Evolutionary conservation across 2,329 filamentous ascomycete species (phyloP), one percentile per base, ranked within the genome.

Genomic region (Thermothelomyces thermophilus): DNA sequence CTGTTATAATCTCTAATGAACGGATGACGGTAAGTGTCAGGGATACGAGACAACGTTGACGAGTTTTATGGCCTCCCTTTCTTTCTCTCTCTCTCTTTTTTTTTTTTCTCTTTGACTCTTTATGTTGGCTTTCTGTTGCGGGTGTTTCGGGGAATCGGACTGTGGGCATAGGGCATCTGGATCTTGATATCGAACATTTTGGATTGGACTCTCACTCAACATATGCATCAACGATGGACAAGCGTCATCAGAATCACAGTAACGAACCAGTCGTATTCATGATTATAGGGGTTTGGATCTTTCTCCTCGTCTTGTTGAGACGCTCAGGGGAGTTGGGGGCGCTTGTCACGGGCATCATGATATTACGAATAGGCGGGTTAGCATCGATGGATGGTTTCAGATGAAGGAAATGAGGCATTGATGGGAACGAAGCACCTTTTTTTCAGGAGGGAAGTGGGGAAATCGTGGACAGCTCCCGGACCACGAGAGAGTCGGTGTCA

Each of bases 241-340:
- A 37, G 48, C 41, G 55, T 55, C 55, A 55, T 54, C 51, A 50
- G 50, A 51, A 46, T 41, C 20, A 33, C 40, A 49, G 46, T 52
- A 57, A 60, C 58, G 56, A 59, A 60, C 41, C 55, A 54, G 42
- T 48, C 45, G 28, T 60, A 52, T 58, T 17, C 39, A 26, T 24
- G 8, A 10, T 40, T 17, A 20, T 11, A 34, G 17, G 20, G 28
- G 17, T 39, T n/a, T 35, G 42, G 31, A 14, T n/a, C 30, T 33
- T 33, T 24, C 16, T 28, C 10, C 19, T 26, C 33, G 10, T 46
- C 49, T 51, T 36, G 46, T 48, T 48, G 50, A 47, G 49, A 44
- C 41, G 16, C 36, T 26, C 33, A 22, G 37, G 8, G n/a, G 13
- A 16, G 34, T 10, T 19, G 20, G 24, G 24, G 24, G 24, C 24